Evolutionary conservation across 2,329 filamentous ascomycete genomes (phyloP).

Genomic region (Xylariales sp.): DNA sequence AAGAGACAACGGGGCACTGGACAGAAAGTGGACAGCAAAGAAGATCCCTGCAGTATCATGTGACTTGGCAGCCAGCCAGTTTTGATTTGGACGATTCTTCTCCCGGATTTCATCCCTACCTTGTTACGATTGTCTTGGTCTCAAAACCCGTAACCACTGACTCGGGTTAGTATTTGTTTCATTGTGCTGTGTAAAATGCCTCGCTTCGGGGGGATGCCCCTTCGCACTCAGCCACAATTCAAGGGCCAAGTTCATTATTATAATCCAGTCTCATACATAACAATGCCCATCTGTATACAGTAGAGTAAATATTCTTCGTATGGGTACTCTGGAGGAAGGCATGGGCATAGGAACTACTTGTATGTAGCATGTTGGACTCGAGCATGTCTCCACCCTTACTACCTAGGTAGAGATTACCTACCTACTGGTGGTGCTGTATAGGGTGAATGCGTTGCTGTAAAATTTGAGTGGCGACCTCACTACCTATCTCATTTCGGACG

Average conservation of each 20-base stretch:
- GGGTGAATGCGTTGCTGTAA: conserved; percentile 3
- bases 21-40: too few species aligned
- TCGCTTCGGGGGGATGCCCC: conserved; percentile 18
- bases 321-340: not conserved
- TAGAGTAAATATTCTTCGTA: not conserved
- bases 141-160: conserved; percentile 33
- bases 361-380: not conserved
- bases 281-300: not conserved
- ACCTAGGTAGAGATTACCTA: not conserved
- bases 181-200: conserved; percentile 29
- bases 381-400: conserved; percentile 1
- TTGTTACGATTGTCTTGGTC: conserved; percentile 31
- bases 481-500: not conserved
- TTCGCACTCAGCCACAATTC: not conserved
- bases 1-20: not conserved
- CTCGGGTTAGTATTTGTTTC: conserved; percentile 34
- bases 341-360: not conserved
- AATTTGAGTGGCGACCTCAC: conserved; percentile 18
- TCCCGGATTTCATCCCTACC: conserved; percentile 30
- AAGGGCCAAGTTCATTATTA: not conserved
- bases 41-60: conserved; percentile 33
- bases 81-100: conserved; percentile 18
- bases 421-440: not conserved
- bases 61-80: conserved; percentile 25
- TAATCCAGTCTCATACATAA: not conserved